Evolutionary conservation across 2,329 filamentous ascomycete genomes (phyloP), one percentile per base, ranked within the genome.

Genomic region (Tolypocladium amazonense): DNA sequence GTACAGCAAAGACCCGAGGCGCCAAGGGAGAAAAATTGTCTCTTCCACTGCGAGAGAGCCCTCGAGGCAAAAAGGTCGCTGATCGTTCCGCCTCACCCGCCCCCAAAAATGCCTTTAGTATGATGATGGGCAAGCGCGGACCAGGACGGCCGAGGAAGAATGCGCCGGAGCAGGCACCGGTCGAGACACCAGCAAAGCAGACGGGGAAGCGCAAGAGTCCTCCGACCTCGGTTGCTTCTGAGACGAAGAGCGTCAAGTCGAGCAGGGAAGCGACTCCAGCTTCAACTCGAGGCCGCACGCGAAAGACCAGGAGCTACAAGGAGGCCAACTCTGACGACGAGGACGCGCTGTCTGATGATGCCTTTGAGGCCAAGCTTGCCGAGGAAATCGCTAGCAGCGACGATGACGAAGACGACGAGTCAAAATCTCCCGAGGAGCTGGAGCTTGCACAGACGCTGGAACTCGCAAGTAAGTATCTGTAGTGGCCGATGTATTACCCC

Each of bases 361-460:
- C 90, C 64, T 97, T 94, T 68, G 92, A 96, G 71, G 81, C 85
- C 0, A 88, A 88, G 64, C 77, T 96, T 1, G 88, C 89, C 7
- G 78, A 85, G 3, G 84, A 88, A 61, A 74, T 86, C 30, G 75
- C 71, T 1, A 70, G 74, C 1, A 74, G 76, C 14, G 75, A 79
- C 0, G 69, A 72, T 0, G 71, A 75, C 0, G 68, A 74, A 0
- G 65, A 71, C 1, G 68, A 70, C 9, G 70, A 66, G 1, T 57
- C 63, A 0, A 58, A 79, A 43, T 76, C 79, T 0, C 73, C 77
- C 1, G 87, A 88, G 62, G 88, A 91, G 52, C 75, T 83, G 1
- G 80, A 89, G 65, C 79, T 83, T 1, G 82, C 82, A 0, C 82
- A 86, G 56, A 91, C 86, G 0, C 80, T 93, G 0, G 88, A 90